Base-by-base conservation (phyloP, 441 rosid genomes). In the Iberis amara region DNA sequence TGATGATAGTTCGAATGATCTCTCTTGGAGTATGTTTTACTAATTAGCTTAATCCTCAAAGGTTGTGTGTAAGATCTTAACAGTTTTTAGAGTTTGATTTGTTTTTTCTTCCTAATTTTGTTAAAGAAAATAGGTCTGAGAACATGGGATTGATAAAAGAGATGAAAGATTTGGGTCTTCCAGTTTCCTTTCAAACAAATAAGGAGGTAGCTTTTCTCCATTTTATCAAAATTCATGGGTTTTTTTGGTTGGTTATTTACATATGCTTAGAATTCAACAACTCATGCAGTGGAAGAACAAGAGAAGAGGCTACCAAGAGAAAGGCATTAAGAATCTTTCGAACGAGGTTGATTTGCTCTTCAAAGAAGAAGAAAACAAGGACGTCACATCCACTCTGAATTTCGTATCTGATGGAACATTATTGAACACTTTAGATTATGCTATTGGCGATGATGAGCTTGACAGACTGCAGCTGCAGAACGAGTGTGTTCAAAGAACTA, bases 161-260 rank as follows among this genome's bases (percentile, higher is more conserved):
- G 70, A 82, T 88, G 96, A 68, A 71, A 42, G 81, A 61, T 35
- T 42, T 82, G 41, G 96, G 92, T 52, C 96, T 92, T 68, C 98
- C 96, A 1, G 57, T 76, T 53, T 68, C 89, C 2, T 92, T 92
- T 65, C 72, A 70, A 56, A 75, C 91, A 6, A 88, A 61, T 42
- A 88, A 83, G 66, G 74, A 71, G 78, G 96, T 85, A 61, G 53
- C 42, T 38, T 62, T 23, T 4, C 26, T 47, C 23, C 4, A 0
- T 28, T 37, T 31, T 6, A 24, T 3, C 9, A 0, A 47, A 59
- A 9, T 12, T 48, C 3, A 32, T 26, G 21, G 0, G 4, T 6
- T 26, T 26, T 24, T 26, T 26, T 11, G n/a, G 38, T 47, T 40
- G 10, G 38, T 33, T 42, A 31, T 37, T 42, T 42, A 8, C 7